phyloP scores from a whole-genome alignment of 306 rosid genomes.

The Mimosa bimucronata region DNA sequence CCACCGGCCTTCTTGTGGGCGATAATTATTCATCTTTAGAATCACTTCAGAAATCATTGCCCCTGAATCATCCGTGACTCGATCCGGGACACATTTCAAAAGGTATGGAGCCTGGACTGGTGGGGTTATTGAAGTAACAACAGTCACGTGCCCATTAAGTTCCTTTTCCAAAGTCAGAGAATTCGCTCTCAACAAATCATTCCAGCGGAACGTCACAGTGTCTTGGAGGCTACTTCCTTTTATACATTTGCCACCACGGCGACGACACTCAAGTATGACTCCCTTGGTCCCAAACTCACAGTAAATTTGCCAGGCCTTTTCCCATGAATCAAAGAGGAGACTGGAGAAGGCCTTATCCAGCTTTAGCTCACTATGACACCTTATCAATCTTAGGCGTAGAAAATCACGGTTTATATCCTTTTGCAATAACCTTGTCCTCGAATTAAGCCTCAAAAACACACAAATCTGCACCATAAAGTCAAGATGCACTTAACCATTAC shows the following conservation, averaged over 20 bases:
- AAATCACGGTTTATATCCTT: slow-evolving; percentile 50
- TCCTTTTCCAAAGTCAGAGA: slow-evolving; percentile 65
- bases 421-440: slow-evolving; percentile 47
- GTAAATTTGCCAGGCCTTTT: slow-evolving; percentile 83
- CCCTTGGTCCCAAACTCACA: slow-evolving; percentile 97
- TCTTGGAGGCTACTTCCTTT: slow-evolving; percentile 59
- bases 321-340: slow-evolving; percentile 62
- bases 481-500: slow-evolving; percentile 24
- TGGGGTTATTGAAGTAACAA: slow-evolving; percentile 73
- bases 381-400: slow-evolving; percentile 59
- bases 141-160: slow-evolving; percentile 56
- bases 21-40: slow-evolving; percentile 80
- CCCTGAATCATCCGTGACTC: slow-evolving; percentile 87
- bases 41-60: slow-evolving; percentile 87
- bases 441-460: slow-evolving; percentile 62
- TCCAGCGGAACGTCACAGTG: slow-evolving; percentile 63
- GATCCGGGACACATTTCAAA: slow-evolving; percentile 89
- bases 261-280: slow-evolving; percentile 55
- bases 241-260: slow-evolving; percentile 60
- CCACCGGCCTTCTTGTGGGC: slow-evolving; percentile 99
- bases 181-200: slow-evolving; percentile 76
- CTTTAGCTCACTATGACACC: slow-evolving; percentile 84
- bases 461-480: slow-evolving; percentile 61
- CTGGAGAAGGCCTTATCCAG: slow-evolving; percentile 58
- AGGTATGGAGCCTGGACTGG: slow-evolving; percentile 91